A percentile compares a stretch with the other conserved stretches of the same genome.
Conservation (phyloP, 169 alveolate species). For the Hepatocystis sp. region DNA sequence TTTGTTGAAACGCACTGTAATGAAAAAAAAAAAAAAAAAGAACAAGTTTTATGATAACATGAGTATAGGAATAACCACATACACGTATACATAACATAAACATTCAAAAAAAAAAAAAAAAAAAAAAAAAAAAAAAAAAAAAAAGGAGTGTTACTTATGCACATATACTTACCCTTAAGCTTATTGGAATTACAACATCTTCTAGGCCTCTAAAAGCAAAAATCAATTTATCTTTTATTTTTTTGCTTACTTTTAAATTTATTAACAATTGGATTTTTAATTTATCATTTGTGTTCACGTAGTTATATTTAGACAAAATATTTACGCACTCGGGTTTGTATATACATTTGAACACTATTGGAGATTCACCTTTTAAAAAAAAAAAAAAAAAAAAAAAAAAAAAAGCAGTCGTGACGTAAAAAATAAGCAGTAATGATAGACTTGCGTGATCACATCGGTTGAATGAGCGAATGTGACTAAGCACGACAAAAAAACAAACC, state of each 20-base stretch:
- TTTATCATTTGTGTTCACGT: slow-evolving; percentile 33
- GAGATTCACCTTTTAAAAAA: slow-evolving; percentile 45
- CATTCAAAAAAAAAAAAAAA: too few relatives aligned
- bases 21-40: too few relatives aligned
- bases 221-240: slow-evolving; percentile 57
- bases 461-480: background rate
- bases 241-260: slow-evolving; percentile 36
- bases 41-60: too few relatives aligned
- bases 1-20: slow-evolving; percentile 17
- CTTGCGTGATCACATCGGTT: background rate
- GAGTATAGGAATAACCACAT: too few relatives aligned
- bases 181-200: slow-evolving; percentile 32
- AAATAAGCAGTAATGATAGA: background rate
- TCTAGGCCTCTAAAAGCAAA: slow-evolving; percentile 25
- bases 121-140: background rate
- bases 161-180: slow-evolving; percentile 1
- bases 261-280: slow-evolving; percentile 14
- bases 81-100: too few relatives aligned
- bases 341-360: slow-evolving; percentile 20
- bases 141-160: background rate
- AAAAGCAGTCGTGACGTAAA: background rate
- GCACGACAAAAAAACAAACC: too few relatives aligned
- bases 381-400: background rate
- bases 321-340: slow-evolving; percentile 38
- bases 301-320: slow-evolving; percentile 27